Evolutionary conservation across 805 yeast species (phyloP), one percentile per base, ranked within the genome.

Genomic region (Yamadazyma laniorum): DNA sequence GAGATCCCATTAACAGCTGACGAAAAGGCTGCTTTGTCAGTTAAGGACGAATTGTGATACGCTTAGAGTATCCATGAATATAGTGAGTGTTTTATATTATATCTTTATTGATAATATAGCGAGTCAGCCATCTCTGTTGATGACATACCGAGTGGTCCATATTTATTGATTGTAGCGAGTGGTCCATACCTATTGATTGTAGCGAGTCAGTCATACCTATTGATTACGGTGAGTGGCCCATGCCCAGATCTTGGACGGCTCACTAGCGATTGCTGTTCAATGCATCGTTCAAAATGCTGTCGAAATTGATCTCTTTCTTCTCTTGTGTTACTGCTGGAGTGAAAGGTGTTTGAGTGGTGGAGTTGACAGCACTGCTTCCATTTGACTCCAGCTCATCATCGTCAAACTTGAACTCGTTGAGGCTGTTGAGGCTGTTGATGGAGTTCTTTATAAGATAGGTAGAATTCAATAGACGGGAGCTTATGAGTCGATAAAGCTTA

Each of bases 401-500:
- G 6, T 36, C 36, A 13, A 11, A 18, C 13, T 25, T 36, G 13
- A 30, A 36, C 16, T 39, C 44, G 18, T 61, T 53, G 63, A 68
- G 55, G 13, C 51, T 48, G 43, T 60, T 61, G 25, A 67, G 52
- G 25, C 59, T 37, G 26, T 59, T 59, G 18, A 66, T 54, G 12
- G 68, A 55, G 25, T 57, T 60, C 36, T 62, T 63, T 35, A 68
- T 53, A 25, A 61, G 55, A 17, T 62, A 43, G 21, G 63, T 67
- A n/a, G 61, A 56, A 18, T 67, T 60, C 42, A 64, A 47, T 23
- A 88, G 59, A 43, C 97, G 65, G 25, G 90, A 80, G 14, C 85
- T 76, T 5, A 91, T 67, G 2, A 90, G 74, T 26, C 85, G 80
- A 52, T 80, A 79, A 1, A 86, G 72, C 13, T 78, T 66, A 0